These are phyloP conservation scores for Karstenula rhodostoma DNA, from an alignment of 2,329 filamentous ascomycete genomes.

Conservation along the genomic window DNA sequence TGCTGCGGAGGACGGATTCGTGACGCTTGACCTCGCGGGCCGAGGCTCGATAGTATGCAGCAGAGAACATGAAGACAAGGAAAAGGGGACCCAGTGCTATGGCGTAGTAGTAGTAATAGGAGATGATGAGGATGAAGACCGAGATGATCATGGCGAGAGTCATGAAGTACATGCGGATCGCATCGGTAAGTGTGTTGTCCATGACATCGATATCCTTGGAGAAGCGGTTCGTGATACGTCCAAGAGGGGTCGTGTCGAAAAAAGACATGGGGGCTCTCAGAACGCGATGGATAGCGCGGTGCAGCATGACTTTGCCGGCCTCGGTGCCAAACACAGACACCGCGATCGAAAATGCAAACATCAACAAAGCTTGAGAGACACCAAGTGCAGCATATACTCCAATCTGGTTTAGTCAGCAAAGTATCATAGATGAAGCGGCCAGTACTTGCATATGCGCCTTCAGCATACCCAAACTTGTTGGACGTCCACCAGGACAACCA, in stretches of 20 bases:
- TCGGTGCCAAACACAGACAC: constrained; percentile 82
- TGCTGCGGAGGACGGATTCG: constrained; percentile 86
- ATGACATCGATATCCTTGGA: constrained; percentile 95
- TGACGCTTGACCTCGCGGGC: constrained; percentile 94
- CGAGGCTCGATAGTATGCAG: constrained; percentile 88
- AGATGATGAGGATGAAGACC: constrained; percentile 89
- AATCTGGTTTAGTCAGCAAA: constrained; percentile 57
- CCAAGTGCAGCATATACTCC: constrained; percentile 76
- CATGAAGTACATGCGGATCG: constrained; percentile 90
- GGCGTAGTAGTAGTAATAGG: constrained; percentile 91
- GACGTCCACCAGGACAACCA: constrained; percentile 97
- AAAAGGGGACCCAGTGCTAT: constrained; percentile 75
- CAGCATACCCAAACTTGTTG: constrained; percentile 72
- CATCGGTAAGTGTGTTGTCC: constrained; percentile 90
- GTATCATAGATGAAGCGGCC: constrained; percentile 29
- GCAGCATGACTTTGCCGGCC: constrained; percentile 82
- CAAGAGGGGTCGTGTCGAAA: constrained; percentile 95
- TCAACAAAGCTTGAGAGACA: constrained; percentile 72
- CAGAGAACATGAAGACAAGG: constrained; percentile 79
- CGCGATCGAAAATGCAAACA: constrained; percentile 81
- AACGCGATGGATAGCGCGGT: constrained; percentile 79
- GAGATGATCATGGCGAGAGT: constrained; percentile 80
- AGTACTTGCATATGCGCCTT: constrained; percentile 75
- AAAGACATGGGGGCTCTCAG: constrained; percentile 80
- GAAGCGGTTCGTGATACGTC: constrained; percentile 95